These are phyloP conservation scores for Secale cereale DNA, from an alignment of 176 grass and related monocot genomes.

Conservation along the genomic window DNA sequence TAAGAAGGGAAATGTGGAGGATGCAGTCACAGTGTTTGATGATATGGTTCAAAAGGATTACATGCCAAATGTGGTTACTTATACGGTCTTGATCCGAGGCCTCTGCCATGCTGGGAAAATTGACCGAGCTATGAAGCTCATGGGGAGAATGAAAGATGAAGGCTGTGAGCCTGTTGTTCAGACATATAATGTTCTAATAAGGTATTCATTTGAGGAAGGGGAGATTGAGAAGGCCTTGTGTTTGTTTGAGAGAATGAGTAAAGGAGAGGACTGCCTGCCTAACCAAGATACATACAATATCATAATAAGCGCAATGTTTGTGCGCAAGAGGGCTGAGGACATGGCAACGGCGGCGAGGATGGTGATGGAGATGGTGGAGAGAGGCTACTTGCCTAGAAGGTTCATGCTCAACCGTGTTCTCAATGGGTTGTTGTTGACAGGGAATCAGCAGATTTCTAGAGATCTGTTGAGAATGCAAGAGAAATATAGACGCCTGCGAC, in stretches of 20 bases:
- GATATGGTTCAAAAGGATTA: constrained; percentile 53
- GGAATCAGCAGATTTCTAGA: constrained; percentile 76
- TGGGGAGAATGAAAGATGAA: constrained; percentile 62
- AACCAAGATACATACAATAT: constrained; percentile 92
- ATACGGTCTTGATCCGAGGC: constrained; percentile 74
- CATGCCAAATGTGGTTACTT: constrained; percentile 60
- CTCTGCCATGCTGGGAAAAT: constrained; percentile 74
- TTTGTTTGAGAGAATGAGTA: constrained; percentile 73
- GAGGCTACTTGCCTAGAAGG: constrained; percentile 86
- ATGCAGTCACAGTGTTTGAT: constrained; percentile 62
- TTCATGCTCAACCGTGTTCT: constrained; percentile 91
- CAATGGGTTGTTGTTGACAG: constrained; percentile 76
- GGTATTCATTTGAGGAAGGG: constrained; percentile 77
- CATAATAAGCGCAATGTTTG: constrained; percentile 92
- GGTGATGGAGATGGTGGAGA: constrained; percentile 82
- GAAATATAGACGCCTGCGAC: constrained; percentile 46
- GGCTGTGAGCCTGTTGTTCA: constrained; percentile 67
- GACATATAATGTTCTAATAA: constrained; percentile 73
- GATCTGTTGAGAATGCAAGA: constrained; percentile 86
- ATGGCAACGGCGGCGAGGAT: constrained; percentile 70
- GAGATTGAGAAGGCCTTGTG: constrained; percentile 67
- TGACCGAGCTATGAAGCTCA: constrained; percentile 55
- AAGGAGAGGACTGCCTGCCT: constrained; percentile 58
- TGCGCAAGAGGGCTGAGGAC: constrained; percentile 72
- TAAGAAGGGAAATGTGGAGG: constrained; percentile 69